phyloP scores from a whole-genome alignment of 257 asterid species.

The Gentiana macrophylla region DNA sequence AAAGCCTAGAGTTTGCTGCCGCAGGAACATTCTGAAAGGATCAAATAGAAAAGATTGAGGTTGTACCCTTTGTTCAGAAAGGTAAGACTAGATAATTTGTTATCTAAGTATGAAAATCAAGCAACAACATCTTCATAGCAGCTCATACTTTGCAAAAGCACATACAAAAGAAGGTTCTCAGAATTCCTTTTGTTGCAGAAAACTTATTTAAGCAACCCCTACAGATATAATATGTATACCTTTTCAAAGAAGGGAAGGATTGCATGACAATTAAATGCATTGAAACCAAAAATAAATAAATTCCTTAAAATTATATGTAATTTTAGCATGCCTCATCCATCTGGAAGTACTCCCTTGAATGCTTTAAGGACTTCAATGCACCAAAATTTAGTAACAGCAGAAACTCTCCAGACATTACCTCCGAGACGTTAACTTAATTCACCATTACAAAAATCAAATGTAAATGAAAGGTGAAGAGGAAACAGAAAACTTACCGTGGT shows the following conservation, averaged over 20 bases:
- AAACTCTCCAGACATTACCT: neutral
- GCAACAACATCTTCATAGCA: neutral
- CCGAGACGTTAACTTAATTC: neutral
- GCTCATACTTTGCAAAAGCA: neutral
- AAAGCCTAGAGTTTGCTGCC: slow-evolving; percentile 74
- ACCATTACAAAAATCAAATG: too few species aligned
- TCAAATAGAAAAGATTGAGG: slow-evolving; percentile 5
- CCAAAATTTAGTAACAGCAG: neutral
- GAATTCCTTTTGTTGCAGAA: too few species aligned
- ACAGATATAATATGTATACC: too few species aligned
- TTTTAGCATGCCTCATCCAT: too few species aligned
- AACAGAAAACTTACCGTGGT: slow-evolving; percentile 39
- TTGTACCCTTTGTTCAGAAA: neutral
- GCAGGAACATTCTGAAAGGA: slow-evolving; percentile 71
- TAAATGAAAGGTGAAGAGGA: neutral
- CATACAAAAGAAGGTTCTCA: neutral
- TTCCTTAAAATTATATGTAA: too few species aligned
- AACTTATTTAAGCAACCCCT: too few species aligned
- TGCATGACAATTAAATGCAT: too few species aligned
- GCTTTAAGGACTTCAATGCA: too few species aligned
- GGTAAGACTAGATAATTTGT: neutral
- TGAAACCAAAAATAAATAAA: too few species aligned
- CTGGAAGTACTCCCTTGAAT: too few species aligned
- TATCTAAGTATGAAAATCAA: neutral
- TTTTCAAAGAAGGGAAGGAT: too few species aligned